These are phyloP conservation scores for Ascochyta lentis DNA, from an alignment of 2,329 filamentous ascomycete species.

Conservation along the genomic window DNA sequence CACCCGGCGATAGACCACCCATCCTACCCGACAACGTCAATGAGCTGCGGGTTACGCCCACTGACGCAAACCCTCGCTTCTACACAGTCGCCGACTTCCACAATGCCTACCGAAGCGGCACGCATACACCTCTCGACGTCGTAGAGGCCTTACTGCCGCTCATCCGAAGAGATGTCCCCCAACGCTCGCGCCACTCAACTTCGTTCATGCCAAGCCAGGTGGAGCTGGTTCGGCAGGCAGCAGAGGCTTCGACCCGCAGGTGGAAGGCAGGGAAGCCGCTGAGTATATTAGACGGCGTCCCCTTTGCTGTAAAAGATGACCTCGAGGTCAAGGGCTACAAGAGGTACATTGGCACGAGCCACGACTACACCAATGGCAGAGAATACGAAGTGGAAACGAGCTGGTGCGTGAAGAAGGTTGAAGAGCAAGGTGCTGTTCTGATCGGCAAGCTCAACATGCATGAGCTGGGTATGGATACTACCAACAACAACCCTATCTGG, in stretches of 20 bases:
- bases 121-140: conserved; percentile 74
- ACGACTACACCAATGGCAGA: conserved; percentile 60
- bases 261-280: conserved; percentile 71
- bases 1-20: conserved; percentile 23
- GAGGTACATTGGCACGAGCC: conserved; percentile 68
- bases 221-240: conserved; percentile 70
- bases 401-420: conserved; percentile 74
- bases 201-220: conserved; percentile 75
- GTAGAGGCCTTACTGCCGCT: conserved; percentile 73
- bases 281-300: conserved; percentile 79
- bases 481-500: conserved; percentile 78
- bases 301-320: conserved; percentile 85
- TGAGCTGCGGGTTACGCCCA: conserved; percentile 29
- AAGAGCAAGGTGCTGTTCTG: conserved; percentile 76
- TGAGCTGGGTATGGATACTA: conserved; percentile 80
- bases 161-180: conserved; percentile 65
- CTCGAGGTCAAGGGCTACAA: conserved; percentile 73
- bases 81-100: conserved; percentile 77
- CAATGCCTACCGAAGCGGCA: conserved; percentile 72
- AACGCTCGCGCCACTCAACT: conserved; percentile 67
- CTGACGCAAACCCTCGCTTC: conserved; percentile 38
- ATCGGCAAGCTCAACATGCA: conserved; percentile 82
- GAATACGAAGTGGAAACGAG: conserved; percentile 59
- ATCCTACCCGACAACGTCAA: conserved; percentile 28
- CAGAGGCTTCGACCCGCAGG: conserved; percentile 73